Evolutionary conservation across 169 alveolate genomes (phyloP), one percentile per base, ranked within the genome.

Genomic region (Plasmodium gonderi): DNA sequence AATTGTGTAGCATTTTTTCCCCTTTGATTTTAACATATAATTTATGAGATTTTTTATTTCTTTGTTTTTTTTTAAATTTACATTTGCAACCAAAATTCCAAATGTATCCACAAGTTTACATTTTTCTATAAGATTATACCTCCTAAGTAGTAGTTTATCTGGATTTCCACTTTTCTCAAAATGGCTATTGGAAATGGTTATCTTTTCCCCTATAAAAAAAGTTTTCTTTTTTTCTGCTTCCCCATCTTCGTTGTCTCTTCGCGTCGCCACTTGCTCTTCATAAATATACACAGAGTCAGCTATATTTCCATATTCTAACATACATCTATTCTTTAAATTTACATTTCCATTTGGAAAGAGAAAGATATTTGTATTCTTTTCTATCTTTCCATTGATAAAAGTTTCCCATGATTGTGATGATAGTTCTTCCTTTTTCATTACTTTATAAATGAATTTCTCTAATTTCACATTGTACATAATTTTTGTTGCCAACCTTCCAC

Each of bases 91-190:
- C 26, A 94, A 26, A 20, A 95, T 91, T 17, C 97, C 97, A 72
- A 95, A 75, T n/a, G 78, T 74, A 23, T 81, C 40, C 7, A 91
- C 91, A 9, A 60, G 72, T 33, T 83, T 82, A 33, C 93, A 87
- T 67, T 92, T 94, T 91, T 94, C 97, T 74, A 95, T 90, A 23
- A 82, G 76, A 20, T 36, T 78, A 60, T 94, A 95, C 26, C 97
- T 81, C 45, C 77, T 82, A 75, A 92, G 42, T 17, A 94, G 29
- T 8, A 93, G 11, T 6, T 42, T 89, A 74, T 94, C 80, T 45
- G 90, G 60, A 11, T 29, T 42, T 0, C 23, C 17, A 49, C 67
- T 90, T 40, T 47, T 47, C 14, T 85, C 49, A 14, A 0, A 64
- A 33, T 78, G 31, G 9, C 20, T 51, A 11, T 12, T 3, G 17